A percentile compares a stretch with the other conserved stretches of the same genome.
Evolutionary conservation across 225 moss, liverwort and hornwort genomes (phyloP).

Genomic region (Asterella californica): DNA sequence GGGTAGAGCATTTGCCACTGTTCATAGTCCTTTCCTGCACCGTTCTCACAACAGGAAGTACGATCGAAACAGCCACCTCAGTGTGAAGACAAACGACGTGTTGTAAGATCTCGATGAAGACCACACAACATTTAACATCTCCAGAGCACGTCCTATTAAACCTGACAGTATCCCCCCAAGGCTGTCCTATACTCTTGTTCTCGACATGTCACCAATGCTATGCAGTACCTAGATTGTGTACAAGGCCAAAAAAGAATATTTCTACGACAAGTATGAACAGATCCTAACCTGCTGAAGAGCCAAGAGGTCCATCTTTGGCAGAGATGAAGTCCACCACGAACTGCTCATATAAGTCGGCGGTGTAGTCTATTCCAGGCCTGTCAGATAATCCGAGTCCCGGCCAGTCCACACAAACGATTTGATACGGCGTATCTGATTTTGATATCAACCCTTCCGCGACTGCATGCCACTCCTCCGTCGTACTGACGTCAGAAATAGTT

Average conservation of each 20-base stretch:
- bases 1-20: background rate
- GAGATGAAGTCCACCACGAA: conserved; percentile 71
- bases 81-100: background rate
- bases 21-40: background rate
- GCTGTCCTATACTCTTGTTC: background rate
- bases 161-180: background rate
- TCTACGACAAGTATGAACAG: background rate
- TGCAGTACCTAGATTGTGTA: background rate
- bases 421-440: conserved; percentile 36
- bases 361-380: conserved; percentile 73
- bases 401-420: conserved; percentile 78
- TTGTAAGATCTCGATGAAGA: background rate
- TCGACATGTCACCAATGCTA: background rate
- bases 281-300: conserved; percentile 49
- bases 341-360: conserved; percentile 58
- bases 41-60: background rate
- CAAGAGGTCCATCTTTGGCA: conserved; percentile 60
- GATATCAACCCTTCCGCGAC: conserved; percentile 65
- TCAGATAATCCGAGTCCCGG: conserved; percentile 86
- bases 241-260: background rate
- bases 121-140: background rate
- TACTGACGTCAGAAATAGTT: conserved; percentile 87
- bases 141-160: background rate
- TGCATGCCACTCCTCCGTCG: conserved; percentile 82
- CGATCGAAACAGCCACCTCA: background rate